These are phyloP conservation scores for Phialophora macrospora DNA, from an alignment of 2,329 filamentous ascomycete species.

Conservation along the genomic window DNA sequence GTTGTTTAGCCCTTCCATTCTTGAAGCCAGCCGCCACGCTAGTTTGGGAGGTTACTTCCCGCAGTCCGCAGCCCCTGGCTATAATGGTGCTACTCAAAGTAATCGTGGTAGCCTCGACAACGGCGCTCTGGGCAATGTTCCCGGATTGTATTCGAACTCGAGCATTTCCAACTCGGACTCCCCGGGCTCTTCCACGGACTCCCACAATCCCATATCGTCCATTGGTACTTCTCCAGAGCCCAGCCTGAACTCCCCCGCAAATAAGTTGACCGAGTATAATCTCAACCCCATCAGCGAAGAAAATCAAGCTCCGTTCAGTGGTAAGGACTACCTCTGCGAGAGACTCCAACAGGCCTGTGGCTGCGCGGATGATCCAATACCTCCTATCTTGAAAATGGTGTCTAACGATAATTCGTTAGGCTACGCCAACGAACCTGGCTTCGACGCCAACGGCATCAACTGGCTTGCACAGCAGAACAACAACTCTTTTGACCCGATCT, in stretches of 20 bases:
- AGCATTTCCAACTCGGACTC: conserved; percentile 52
- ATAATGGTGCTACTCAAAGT: conserved; percentile 20
- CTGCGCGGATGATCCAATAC: conserved; percentile 42
- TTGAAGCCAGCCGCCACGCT: conserved; percentile 53
- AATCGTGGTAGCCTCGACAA: conserved; percentile 46
- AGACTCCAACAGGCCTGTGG: conserved; percentile 53
- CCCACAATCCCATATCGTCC: conserved; percentile 53
- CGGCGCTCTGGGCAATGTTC: conserved; percentile 31
- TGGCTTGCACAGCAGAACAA: conserved; percentile 34
- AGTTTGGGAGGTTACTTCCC: conserved; percentile 49
- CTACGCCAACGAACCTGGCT: conserved; percentile 33
- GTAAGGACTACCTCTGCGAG: conserved; percentile 53
- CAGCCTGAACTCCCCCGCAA: conserved; percentile 49
- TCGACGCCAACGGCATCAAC: conserved; percentile 57
- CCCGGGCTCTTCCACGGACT: conserved; percentile 56
- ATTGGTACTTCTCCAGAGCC: conserved; percentile 58
- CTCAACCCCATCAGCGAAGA: conserved; percentile 44
- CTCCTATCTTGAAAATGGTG: conserved; percentile 41
- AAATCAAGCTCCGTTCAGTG: conserved; percentile 36
- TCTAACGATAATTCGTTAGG: conserved; percentile 34
- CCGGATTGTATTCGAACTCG: conserved; percentile 41
- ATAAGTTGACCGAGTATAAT: conserved; percentile 45
- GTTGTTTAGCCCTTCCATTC: conserved; percentile 63
- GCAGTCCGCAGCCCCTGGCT: conserved; percentile 43
- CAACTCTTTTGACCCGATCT: conserved; percentile 79